phyloP scores from a whole-genome alignment of 208 protist species.

The Trichomonas tenax region DNA sequence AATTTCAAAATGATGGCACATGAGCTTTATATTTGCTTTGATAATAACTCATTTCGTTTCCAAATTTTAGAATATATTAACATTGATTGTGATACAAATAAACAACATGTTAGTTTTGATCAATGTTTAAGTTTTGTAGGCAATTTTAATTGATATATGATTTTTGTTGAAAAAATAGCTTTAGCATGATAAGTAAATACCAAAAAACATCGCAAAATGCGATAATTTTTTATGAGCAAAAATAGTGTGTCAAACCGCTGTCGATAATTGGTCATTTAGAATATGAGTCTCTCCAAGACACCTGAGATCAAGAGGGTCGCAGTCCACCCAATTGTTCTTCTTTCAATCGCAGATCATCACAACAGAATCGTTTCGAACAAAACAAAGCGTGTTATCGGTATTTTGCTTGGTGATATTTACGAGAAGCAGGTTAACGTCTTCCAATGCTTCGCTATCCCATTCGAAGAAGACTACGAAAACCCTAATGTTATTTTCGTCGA shows the following conservation, averaged over 20 bases:
- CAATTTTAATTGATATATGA: too few relatives aligned
- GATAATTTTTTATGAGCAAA: too few relatives aligned
- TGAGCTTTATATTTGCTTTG: too few relatives aligned
- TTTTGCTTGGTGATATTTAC: constrained; percentile 69
- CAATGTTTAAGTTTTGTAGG: too few relatives aligned
- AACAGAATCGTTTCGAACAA: constrained; percentile 65
- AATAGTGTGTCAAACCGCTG: not conserved
- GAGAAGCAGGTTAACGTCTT: constrained; percentile 17
- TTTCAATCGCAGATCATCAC: constrained; percentile 96
- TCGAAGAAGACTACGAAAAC: constrained; percentile 91
- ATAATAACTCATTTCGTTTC: too few relatives aligned
- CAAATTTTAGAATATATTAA: too few relatives aligned
- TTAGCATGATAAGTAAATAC: too few relatives aligned
- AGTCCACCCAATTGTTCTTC: constrained; percentile 91
- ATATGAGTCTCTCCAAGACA: not conserved
- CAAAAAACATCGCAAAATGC: too few relatives aligned
- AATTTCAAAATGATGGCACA: too few relatives aligned
- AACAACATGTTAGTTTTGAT: too few relatives aligned
- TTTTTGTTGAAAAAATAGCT: too few relatives aligned
- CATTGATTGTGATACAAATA: too few relatives aligned
- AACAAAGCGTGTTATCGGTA: not conserved
- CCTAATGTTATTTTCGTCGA: constrained; percentile 95
- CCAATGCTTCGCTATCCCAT: constrained; percentile 63
- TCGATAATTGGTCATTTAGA: not conserved
- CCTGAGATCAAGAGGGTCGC: constrained; percentile 50